Evolutionary conservation across 1,284 basidiomycete species (phyloP).

Genomic region (Dichomitus squalens): DNA sequence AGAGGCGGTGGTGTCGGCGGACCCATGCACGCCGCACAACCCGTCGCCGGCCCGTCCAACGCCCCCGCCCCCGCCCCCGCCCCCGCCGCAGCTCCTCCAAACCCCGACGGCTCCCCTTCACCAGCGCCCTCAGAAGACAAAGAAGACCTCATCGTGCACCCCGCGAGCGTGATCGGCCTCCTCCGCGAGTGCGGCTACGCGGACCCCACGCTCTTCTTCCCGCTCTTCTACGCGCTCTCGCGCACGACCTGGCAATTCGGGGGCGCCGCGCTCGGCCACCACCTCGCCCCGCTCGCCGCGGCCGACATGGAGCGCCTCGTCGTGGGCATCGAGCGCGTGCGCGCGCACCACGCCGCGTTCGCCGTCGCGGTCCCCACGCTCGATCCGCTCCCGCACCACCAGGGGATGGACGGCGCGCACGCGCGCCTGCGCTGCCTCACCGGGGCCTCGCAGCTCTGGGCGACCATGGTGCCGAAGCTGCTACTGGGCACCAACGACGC

Average conservation of each 20-base stretch:
- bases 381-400: neutral
- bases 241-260: constrained; percentile 29
- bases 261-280: constrained; percentile 24
- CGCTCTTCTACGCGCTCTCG: constrained; percentile 34
- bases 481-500: neutral
- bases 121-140: neutral
- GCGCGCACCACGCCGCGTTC: constrained; percentile 12
- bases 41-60: neutral
- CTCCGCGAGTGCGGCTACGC: constrained; percentile 29
- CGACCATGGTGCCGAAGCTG: neutral
- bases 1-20: too few relatives aligned
- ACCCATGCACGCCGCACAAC: too few relatives aligned
- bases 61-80: neutral
- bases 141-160: constrained; percentile 30
- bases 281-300: constrained; percentile 26
- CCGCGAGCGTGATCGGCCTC: constrained; percentile 30
- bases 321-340: constrained; percentile 29
- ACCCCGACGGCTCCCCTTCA: neutral
- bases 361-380: constrained; percentile 2
- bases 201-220: constrained; percentile 22
- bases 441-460: constrained; percentile 10
- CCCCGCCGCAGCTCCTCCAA: neutral
- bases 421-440: constrained; percentile 9
- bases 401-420: neutral
- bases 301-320: constrained; percentile 32